phyloP scores from a whole-genome alignment of 1,139 yeast species.

The Sugiyamaella japonica region DNA sequence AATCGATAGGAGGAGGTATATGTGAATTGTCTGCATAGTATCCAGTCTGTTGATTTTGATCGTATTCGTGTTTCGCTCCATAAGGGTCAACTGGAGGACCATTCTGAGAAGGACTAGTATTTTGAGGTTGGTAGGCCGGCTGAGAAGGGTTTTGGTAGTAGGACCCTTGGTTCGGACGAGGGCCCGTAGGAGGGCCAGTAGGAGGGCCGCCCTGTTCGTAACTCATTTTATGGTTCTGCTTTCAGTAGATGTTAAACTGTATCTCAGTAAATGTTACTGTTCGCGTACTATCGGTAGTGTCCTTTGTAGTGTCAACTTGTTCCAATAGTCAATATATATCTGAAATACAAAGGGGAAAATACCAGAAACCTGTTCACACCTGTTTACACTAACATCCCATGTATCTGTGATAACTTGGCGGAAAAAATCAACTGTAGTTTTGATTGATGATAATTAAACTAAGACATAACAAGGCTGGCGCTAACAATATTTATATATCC shows the following conservation, averaged over 20 bases:
- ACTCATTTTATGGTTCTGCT: not conserved
- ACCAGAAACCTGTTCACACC: no score
- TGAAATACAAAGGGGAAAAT: no score
- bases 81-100: conserved; percentile 4
- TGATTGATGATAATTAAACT: not conserved
- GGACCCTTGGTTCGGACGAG: not conserved
- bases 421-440: no score
- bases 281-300: no score
- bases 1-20: conserved; percentile 31
- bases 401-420: no score
- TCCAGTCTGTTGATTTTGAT: conserved; percentile 18
- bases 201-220: not conserved
- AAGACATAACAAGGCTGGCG: not conserved
- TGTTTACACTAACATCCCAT: no score
- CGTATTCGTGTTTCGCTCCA: conserved; percentile 10
- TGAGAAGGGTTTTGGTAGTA: not conserved
- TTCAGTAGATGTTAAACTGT: not conserved
- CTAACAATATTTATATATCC: no score
- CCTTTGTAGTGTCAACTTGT: no score
- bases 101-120: conserved; percentile 1
- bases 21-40: conserved; percentile 13
- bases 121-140: conserved; percentile 7
- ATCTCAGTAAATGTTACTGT: no score
- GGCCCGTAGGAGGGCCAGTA: conserved; percentile 3
- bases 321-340: no score